Evolutionary conservation across 345 rosid genomes (phyloP).

Genomic region (Acer saccharum): DNA sequence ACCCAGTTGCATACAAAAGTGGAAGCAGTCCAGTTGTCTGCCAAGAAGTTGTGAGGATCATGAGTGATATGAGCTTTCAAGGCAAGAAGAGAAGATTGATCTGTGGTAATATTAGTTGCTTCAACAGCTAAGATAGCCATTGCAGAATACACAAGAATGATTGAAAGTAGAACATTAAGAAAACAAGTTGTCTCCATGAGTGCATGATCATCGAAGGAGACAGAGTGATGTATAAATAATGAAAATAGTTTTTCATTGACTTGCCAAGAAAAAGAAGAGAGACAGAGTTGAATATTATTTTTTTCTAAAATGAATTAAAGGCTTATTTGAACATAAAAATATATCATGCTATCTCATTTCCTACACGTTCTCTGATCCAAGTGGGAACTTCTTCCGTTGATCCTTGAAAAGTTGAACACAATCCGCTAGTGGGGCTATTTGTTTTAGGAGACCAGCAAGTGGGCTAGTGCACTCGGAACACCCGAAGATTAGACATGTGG

Average conservation of each 20-base stretch:
- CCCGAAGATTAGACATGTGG: no score
- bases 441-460: no score
- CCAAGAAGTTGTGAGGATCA: conserved; percentile 12
- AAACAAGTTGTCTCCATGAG: not conserved
- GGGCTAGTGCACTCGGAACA: no score
- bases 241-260: not conserved
- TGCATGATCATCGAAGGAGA: not conserved
- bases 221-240: not conserved
- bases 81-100: conserved; percentile 7
- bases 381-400: no score
- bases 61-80: conserved; percentile 13
- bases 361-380: no score
- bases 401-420: no score
- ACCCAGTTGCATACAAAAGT: conserved; percentile 27
- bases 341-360: not conserved
- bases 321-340: conserved; percentile 1
- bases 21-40: conserved; percentile 20
- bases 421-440: no score
- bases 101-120: not conserved
- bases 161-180: not conserved
- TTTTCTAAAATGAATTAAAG: not conserved
- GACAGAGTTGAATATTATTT: not conserved
- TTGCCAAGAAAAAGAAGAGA: not conserved
- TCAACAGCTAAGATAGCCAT: not conserved
- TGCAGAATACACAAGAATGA: not conserved